Evolutionary conservation across 306 rosid genomes (phyloP), one percentile per base, ranked within the genome.

Genomic region (Ochetophila trinervis): DNA sequence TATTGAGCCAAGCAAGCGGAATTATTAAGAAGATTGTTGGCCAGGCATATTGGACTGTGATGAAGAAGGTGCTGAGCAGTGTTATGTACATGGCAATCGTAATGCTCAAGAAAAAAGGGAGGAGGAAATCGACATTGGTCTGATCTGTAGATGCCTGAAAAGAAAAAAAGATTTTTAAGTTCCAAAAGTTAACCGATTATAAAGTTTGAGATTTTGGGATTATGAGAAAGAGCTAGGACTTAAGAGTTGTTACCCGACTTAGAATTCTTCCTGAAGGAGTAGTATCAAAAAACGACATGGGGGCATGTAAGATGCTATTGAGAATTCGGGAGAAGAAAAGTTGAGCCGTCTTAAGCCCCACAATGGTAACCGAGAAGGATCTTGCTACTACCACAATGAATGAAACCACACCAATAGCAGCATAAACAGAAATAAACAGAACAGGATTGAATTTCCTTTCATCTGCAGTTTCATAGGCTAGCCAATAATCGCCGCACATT

Each of bases 241-340:
- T 53, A 37, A 6, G 42, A 55, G 40, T 67, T 56, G 91, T 79
- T 84, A 92, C 98, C 88, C 99, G 83, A 69, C 99, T 93, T 27
- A 93, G 80, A 63, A 93, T 74, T 80, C 99, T 80, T 53, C 99
- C 99, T 0, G 99, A 93, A 71, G 99, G 99, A 20, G 99, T 93
- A 20, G 99, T 93, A 66, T 93, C 99, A 30, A 89, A 93, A 83
- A 93, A 93, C 60, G 99, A 81, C 97, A 93, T 90, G 65, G 97
- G 99, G 32, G 99, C 99, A 79, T 84, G 99, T 58, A 90, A 77
- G 78, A 93, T 84, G 85, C 97, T 70, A 63, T 70, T 49, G 57
- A 93, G 87, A 70, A 90, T 93, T 74, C 83, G 84, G 5, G 78
- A 21, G 84, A 93, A 93, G 85, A 87, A 93, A 69, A 76, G 55